Evolutionary conservation across 805 yeast species (phyloP).

Genomic region (Lipomyces lipofer): DNA sequence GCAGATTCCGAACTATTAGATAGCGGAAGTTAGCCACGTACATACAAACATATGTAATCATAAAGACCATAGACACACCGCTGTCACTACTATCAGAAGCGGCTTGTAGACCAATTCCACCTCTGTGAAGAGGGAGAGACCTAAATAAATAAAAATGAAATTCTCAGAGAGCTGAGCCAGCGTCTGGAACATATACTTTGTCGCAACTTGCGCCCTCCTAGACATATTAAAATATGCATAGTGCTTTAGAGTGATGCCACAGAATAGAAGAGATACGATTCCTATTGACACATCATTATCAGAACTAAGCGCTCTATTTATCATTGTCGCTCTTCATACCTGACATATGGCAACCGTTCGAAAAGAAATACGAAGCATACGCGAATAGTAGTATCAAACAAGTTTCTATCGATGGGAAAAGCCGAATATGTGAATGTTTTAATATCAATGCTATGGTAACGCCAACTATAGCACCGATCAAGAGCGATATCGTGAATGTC

Average conservation of each 20-base stretch:
- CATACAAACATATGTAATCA: background rate
- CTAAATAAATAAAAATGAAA: slow-evolving; percentile 92
- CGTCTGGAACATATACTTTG: slow-evolving; percentile 90
- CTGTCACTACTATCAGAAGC: slow-evolving; percentile 82
- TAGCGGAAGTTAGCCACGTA: background rate
- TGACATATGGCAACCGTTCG: slow-evolving; percentile 99
- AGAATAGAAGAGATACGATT: slow-evolving; percentile 69
- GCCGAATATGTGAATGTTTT: slow-evolving; percentile 88
- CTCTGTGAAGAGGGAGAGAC: slow-evolving; percentile 91
- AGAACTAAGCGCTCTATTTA: too few species aligned
- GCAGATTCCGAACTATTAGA: slow-evolving; percentile 62
- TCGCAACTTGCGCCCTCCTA: slow-evolving; percentile 92
- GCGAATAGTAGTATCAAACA: slow-evolving; percentile 88
- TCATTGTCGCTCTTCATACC: too few species aligned
- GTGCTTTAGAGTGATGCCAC: slow-evolving; percentile 95
- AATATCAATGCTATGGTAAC: slow-evolving; percentile 83
- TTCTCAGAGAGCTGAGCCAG: slow-evolving; percentile 95
- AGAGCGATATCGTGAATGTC: slow-evolving; percentile 87
- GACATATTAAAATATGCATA: slow-evolving; percentile 98
- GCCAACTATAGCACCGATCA: slow-evolving; percentile 88
- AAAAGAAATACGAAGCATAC: slow-evolving; percentile 93
- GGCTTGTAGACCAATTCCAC: slow-evolving; percentile 96
- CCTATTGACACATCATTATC: too few species aligned
- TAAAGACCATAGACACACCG: slow-evolving; percentile 42
- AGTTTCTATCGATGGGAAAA: slow-evolving; percentile 97